Evolutionary conservation across 1,139 yeast genomes (phyloP), one percentile per base, ranked within the genome.

Genomic region (Starmera stellimalicola): DNA sequence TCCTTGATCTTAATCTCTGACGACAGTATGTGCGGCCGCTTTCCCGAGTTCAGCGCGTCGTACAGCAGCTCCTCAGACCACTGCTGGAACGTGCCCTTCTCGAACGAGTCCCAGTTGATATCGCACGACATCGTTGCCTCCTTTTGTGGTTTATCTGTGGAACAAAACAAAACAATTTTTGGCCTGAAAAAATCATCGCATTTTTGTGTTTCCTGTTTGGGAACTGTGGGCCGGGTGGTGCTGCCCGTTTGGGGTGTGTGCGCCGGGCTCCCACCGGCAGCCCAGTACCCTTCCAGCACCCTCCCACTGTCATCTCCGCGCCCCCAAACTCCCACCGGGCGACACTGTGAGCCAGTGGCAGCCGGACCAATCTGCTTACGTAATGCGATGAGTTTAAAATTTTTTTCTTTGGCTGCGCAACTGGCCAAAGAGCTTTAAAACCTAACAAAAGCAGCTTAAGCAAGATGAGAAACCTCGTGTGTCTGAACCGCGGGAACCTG

Each of bases 21-120:
- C 18, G 87, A 88, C 22, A 85, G 62, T 14, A 84, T 78, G 34
- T 74, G 73, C 7, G 95, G 94, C 28, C 79, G 57, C 44, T 75
- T 78, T 9, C 84, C 85, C 24, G 80, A 71, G 54, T 85, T 85
- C 25, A 85, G 67, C 0, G 94, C 87, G 39, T 77, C 84, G 14
- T 85, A 79, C 19, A 85, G 62, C 30, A 84, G 62, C 34, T 75
- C 80, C 38, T 70, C 70, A 6, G 93, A 78, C 69, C 83, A 77
- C 27, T 65, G 59, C 28, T 77, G 66, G 47, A 84, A 67, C 29
- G 76, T 65, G 35, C 78, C 82, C 36, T 81, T 73, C 46, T 80
- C 84, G 32, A 82, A 65, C n/a, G 84, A 67, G 46, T 73, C 72
- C 94, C 94, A 82, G 57, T 79, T 74, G 45, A 82, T 80, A 47